A percentile compares a stretch with the other conserved stretches of the same genome.
These are phyloP conservation scores for Auricularia auricula-judae DNA, from an alignment of 768 basidiomycete genomes.

Conservation along the genomic window DNA sequence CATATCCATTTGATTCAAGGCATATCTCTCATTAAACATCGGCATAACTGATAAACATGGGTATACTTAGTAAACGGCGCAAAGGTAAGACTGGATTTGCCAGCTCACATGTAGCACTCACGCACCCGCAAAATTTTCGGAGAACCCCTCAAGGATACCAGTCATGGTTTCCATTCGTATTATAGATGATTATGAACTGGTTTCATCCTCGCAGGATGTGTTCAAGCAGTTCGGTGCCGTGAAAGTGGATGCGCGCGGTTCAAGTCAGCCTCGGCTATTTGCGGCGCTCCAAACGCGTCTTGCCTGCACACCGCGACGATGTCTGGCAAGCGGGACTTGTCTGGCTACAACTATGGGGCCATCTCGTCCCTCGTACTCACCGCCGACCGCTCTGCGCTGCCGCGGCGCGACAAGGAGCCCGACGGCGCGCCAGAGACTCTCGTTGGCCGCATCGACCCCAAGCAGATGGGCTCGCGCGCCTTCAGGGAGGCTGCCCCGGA, in stretches of 20 bases:
- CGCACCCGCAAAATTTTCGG: too few species aligned
- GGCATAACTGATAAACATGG: too few species aligned
- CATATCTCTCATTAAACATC: too few species aligned
- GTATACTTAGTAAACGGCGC: too few species aligned
- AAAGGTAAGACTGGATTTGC: too few species aligned
- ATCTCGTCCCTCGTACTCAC: slow-evolving; percentile 92
- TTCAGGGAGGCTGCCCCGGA: slow-evolving; percentile 76
- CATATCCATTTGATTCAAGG: too few species aligned
- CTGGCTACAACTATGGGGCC: slow-evolving; percentile 91
- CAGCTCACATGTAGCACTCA: too few species aligned
- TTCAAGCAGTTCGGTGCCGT: too few species aligned
- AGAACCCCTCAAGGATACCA: too few species aligned
- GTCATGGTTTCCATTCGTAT: too few species aligned
- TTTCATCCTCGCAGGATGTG: too few species aligned
- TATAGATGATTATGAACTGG: too few species aligned
- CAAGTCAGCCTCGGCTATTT: neutral
- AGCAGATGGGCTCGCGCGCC: slow-evolving; percentile 90
- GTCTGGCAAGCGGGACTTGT: slow-evolving; percentile 60
- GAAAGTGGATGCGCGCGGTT: neutral
- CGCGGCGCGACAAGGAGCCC: slow-evolving; percentile 87
- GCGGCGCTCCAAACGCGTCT: neutral
- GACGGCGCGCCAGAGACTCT: slow-evolving; percentile 93
- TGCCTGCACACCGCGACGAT: neutral
- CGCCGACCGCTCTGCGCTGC: slow-evolving; percentile 72
- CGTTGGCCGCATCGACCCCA: slow-evolving; percentile 78